Percentiles rank a stretch among this genome's conserved stretches.
Conservation (phyloP, 2,329 filamentous ascomycete genomes). For the Sporothrix mexicana region DNA sequence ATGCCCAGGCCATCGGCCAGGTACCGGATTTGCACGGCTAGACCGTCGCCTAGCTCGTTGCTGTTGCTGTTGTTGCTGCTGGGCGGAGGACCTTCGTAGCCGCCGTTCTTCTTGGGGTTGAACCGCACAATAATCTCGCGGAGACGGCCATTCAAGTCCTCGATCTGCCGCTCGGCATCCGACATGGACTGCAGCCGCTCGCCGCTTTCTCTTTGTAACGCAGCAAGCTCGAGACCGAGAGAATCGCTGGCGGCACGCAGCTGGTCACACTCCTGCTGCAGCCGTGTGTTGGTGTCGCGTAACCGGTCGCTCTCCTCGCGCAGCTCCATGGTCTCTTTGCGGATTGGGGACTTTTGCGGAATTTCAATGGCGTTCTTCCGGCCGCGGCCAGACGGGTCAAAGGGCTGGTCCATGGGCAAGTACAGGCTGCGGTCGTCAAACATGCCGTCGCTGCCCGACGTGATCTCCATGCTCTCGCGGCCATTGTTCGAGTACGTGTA, state of each 20-base stretch:
- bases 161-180: conserved; percentile 69
- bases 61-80: conserved; percentile 45
- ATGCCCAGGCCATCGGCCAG: conserved; percentile 69
- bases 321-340: conserved; percentile 59
- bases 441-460: conserved; percentile 60
- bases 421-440: conserved; percentile 83
- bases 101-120: conserved; percentile 60
- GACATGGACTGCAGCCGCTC: conserved; percentile 59
- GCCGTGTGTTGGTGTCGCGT: conserved; percentile 34
- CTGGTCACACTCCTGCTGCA: conserved; percentile 43
- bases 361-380: conserved; percentile 58
- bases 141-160: conserved; percentile 69
- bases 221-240: conserved; percentile 47
- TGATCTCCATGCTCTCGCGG: conserved; percentile 62
- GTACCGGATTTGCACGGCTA: conserved; percentile 70
- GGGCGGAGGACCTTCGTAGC: conserved; percentile 53
- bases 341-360: conserved; percentile 62
- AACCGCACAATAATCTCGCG: conserved; percentile 69
- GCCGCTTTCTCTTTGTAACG: conserved; percentile 46
- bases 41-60: conserved; percentile 53
- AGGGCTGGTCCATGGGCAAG: conserved; percentile 68
- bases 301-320: conserved; percentile 50
- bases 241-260: conserved; percentile 46
- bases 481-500: conserved; percentile 70
- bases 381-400: conserved; percentile 48